Evolutionary conservation across 2,329 filamentous ascomycete genomes (phyloP).

Genomic region (Pyrenophora graminea): DNA sequence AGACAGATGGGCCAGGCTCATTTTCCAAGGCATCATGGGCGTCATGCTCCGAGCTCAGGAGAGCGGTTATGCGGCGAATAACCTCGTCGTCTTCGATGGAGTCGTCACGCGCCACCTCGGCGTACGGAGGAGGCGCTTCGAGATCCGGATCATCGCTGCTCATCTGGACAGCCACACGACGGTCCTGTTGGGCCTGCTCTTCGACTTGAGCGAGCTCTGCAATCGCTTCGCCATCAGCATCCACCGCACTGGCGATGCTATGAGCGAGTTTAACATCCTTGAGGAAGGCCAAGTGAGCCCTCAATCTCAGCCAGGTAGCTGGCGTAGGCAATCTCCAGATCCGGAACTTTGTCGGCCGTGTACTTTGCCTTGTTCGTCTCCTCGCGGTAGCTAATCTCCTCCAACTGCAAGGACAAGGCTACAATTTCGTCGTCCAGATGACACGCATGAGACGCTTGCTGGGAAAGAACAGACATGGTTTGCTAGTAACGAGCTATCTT

Average conservation of each 20-base stretch:
- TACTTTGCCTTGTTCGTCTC: slow-evolving; percentile 27
- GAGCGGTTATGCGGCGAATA: background rate
- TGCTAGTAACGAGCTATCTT: background rate
- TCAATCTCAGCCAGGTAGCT: slow-evolving; percentile 24
- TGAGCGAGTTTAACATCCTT: slow-evolving; percentile 25
- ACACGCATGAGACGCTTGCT: background rate
- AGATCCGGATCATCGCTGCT: slow-evolving; percentile 20
- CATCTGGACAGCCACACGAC: slow-evolving; percentile 15
- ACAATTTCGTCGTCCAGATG: slow-evolving; percentile 29
- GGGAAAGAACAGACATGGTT: background rate
- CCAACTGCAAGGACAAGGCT: slow-evolving; percentile 33
- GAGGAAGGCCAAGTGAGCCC: slow-evolving; percentile 16
- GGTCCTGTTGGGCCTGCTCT: slow-evolving; percentile 20
- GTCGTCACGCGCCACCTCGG: slow-evolving; percentile 8
- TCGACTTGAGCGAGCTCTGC: slow-evolving; percentile 15
- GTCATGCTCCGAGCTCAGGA: slow-evolving; percentile 5
- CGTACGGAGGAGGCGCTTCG: slow-evolving; percentile 9
- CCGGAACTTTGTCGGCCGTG: slow-evolving; percentile 14
- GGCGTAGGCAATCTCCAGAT: slow-evolving; percentile 23
- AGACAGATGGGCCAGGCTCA: slow-evolving; percentile 21
- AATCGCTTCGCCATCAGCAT: slow-evolving; percentile 25
- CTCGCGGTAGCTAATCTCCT: slow-evolving; percentile 19
- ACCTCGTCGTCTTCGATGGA: slow-evolving; percentile 1
- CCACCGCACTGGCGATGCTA: slow-evolving; percentile 30
- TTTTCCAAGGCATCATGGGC: slow-evolving; percentile 16